Conservation (phyloP, 345 rosid species). For the Populus tremula region DNA sequence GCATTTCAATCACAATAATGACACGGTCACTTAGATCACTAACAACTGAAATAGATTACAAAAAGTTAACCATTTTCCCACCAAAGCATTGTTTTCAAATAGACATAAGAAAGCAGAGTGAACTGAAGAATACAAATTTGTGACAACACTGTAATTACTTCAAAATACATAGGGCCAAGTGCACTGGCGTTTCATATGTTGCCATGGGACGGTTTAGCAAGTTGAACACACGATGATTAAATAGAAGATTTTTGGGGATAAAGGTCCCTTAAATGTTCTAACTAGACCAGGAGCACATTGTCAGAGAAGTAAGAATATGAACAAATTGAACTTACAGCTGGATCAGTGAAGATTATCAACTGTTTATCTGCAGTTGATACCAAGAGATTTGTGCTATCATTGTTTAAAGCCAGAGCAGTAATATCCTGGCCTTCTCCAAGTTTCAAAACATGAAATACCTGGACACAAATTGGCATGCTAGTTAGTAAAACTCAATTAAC, state of each 20-base stretch:
- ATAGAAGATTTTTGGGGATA: background rate
- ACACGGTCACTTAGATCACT: background rate
- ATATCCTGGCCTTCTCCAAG: constrained; percentile 76
- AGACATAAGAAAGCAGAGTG: background rate
- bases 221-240: background rate
- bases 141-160: background rate
- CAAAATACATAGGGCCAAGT: background rate
- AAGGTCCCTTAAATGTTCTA: background rate
- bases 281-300: background rate
- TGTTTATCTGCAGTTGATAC: constrained; percentile 91
- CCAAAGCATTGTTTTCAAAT: background rate
- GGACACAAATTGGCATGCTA: constrained; percentile 21
- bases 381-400: constrained; percentile 82
- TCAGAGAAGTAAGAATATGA: background rate
- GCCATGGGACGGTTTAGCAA: background rate
- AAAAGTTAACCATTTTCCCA: background rate
- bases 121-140: background rate
- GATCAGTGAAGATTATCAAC: constrained; percentile 88
- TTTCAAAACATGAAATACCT: constrained; percentile 74
- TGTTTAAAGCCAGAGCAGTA: constrained; percentile 71
- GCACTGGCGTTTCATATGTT: background rate
- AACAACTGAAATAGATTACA: background rate
- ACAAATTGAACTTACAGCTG: constrained; percentile 62
- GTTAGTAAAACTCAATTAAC: constrained; percentile 1
- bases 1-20: background rate